Percentiles rank a stretch among this genome's conserved stretches.
phyloP scores from a whole-genome alignment of 495 filamentous ascomycete genomes.

The Trichoderma reesei region DNA sequence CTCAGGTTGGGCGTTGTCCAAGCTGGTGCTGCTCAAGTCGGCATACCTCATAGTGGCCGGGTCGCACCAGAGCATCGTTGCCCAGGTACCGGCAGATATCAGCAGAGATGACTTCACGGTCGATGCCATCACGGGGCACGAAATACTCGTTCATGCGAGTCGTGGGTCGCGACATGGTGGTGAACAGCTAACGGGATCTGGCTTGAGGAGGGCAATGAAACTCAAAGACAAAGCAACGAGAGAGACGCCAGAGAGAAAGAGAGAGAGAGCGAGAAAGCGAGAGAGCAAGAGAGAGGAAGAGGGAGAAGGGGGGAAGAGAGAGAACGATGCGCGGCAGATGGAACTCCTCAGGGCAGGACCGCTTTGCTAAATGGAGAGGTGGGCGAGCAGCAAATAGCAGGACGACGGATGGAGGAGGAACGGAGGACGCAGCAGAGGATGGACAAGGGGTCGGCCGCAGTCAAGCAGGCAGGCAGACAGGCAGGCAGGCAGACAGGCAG shows the following conservation, averaged over 20 bases:
- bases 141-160: slow-evolving; percentile 75
- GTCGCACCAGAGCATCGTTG: slow-evolving; percentile 81
- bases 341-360: background rate
- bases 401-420: slow-evolving; percentile 11
- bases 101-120: slow-evolving; percentile 86
- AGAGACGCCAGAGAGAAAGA: slow-evolving; percentile 10
- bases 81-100: slow-evolving; percentile 93
- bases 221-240: slow-evolving; percentile 1
- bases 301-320: slow-evolving; percentile 16
- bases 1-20: background rate
- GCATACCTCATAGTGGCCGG: slow-evolving; percentile 71
- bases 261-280: slow-evolving; percentile 8
- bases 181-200: background rate
- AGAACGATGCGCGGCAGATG: slow-evolving; percentile 10
- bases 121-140: slow-evolving; percentile 80
- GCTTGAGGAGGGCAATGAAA: background rate
- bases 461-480: too few relatives aligned
- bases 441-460: background rate
- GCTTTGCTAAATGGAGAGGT: slow-evolving; percentile 14
- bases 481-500: too few relatives aligned
- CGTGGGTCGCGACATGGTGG: slow-evolving; percentile 27
- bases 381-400: slow-evolving; percentile 15
- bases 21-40: slow-evolving; percentile 9
- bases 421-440: slow-evolving; percentile 23
- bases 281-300: slow-evolving; percentile 13